Conservation (phyloP, 176 grass and related monocot genomes). For the Ananas comosus region DNA sequence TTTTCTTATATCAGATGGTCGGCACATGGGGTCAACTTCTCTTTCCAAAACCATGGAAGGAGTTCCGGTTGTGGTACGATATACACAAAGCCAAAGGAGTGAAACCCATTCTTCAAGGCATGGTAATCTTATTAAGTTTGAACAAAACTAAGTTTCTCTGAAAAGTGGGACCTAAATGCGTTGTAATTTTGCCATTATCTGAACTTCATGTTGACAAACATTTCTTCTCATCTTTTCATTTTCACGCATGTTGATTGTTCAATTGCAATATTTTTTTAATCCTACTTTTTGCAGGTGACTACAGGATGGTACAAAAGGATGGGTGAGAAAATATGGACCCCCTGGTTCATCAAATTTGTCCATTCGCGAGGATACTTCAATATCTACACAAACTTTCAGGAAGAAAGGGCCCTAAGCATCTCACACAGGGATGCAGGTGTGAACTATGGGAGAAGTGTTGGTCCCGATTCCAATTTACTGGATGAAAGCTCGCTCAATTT, state of each 20-base stretch:
- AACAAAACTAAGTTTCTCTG: neutral
- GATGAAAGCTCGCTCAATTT: slow-evolving; percentile 58
- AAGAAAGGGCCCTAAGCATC: slow-evolving; percentile 72
- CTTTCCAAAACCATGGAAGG: slow-evolving; percentile 98
- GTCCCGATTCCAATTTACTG: slow-evolving; percentile 86
- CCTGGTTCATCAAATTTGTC: slow-evolving; percentile 97
- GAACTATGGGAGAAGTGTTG: slow-evolving; percentile 74
- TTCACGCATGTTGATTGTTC: slow-evolving; percentile 8
- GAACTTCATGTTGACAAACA: no score
- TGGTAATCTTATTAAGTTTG: slow-evolving; percentile 50
- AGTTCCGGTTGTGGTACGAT: slow-evolving; percentile 92
- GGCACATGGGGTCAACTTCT: slow-evolving; percentile 99
- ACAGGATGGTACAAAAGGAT: slow-evolving; percentile 97
- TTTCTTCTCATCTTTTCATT: neutral
- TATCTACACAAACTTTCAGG: slow-evolving; percentile 82
- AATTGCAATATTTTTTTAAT: slow-evolving; percentile 2
- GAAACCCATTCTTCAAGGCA: slow-evolving; percentile 92
- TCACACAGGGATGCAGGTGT: slow-evolving; percentile 95
- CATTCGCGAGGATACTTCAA: slow-evolving; percentile 87
- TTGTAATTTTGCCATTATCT: no score
- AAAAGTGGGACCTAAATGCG: no score
- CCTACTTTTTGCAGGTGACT: slow-evolving; percentile 55
- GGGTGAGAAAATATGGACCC: slow-evolving; percentile 97
- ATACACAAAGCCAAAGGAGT: slow-evolving; percentile 70
- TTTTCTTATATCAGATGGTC: slow-evolving; percentile 98